Evolutionary conservation across 2,329 filamentous ascomycete genomes (phyloP).

Genomic region (Microdochium bolleyi): DNA sequence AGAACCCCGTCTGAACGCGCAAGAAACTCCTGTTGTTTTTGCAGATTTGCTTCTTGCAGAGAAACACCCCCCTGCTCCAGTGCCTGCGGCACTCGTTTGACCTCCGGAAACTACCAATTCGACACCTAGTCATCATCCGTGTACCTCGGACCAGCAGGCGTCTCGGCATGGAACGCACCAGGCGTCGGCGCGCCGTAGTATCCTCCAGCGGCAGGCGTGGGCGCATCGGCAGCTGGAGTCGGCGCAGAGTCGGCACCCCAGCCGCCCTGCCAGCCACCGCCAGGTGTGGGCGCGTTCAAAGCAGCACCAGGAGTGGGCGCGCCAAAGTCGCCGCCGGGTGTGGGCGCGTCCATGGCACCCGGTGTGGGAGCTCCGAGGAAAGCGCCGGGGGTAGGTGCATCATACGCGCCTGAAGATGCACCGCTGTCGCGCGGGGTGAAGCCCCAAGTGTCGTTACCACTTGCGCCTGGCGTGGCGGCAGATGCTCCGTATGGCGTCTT

Average conservation of each 20-base stretch:
- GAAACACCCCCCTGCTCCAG: background rate
- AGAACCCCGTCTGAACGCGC: too few relatives aligned
- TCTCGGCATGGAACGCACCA: conserved; percentile 52
- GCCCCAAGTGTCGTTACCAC: conserved; percentile 52
- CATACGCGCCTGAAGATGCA: conserved; percentile 41
- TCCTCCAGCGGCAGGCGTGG: conserved; percentile 62
- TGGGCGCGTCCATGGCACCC: conserved; percentile 59
- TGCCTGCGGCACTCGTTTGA: background rate
- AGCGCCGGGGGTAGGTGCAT: conserved; percentile 60
- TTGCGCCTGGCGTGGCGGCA: conserved; percentile 50
- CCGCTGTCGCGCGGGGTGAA: conserved; percentile 44
- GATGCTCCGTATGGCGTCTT: conserved; percentile 69
- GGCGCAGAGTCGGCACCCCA: conserved; percentile 58
- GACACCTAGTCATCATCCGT: conserved; percentile 37
- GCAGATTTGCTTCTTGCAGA: too few relatives aligned
- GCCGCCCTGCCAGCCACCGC: conserved; percentile 51
- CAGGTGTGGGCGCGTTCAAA: conserved; percentile 61
- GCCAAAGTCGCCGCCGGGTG: conserved; percentile 61
- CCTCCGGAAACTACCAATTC: background rate
- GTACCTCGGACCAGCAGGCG: conserved; percentile 50
- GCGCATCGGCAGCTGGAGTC: conserved; percentile 54
- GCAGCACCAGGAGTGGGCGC: conserved; percentile 52
- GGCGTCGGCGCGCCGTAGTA: conserved; percentile 56
- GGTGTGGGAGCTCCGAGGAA: conserved; percentile 52
- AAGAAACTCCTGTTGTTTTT: too few relatives aligned